A percentile compares a stretch with the other conserved stretches of the same genome.
Conservation (phyloP, 1,139 yeast species). For the Blastobotrys arbuscula region DNA sequence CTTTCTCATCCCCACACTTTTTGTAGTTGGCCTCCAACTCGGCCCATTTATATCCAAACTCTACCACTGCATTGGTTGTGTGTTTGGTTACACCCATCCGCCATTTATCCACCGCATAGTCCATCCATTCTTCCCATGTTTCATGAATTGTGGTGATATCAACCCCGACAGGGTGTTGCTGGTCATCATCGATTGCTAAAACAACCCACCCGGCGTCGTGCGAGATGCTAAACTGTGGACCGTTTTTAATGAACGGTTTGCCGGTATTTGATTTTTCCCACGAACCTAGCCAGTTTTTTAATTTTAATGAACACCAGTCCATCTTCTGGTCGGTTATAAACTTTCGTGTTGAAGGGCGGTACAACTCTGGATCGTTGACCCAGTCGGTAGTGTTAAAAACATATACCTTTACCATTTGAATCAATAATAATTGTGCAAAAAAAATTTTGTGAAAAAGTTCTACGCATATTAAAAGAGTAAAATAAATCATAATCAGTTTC, state of each 20-base stretch:
- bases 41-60: not conserved
- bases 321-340: not conserved
- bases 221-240: not conserved
- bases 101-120: not conserved
- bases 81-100: no score
- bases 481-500: not conserved
- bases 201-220: slow-evolving; percentile 3
- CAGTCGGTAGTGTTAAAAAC: not conserved
- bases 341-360: not conserved
- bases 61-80: no score
- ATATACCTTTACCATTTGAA: not conserved
- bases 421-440: not conserved
- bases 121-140: not conserved
- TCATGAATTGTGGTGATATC: not conserved
- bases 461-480: not conserved
- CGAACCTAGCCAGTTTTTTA: not conserved
- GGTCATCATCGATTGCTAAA: not conserved
- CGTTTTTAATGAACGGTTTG: not conserved
- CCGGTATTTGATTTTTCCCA: not conserved
- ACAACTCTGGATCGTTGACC: not conserved
- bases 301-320: not conserved
- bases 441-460: not conserved
- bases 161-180: not conserved
- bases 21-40: not conserved
- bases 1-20: not conserved